phyloP scores from a whole-genome alignment of 2,329 filamentous ascomycete species.

The Penicillium polonicum region DNA sequence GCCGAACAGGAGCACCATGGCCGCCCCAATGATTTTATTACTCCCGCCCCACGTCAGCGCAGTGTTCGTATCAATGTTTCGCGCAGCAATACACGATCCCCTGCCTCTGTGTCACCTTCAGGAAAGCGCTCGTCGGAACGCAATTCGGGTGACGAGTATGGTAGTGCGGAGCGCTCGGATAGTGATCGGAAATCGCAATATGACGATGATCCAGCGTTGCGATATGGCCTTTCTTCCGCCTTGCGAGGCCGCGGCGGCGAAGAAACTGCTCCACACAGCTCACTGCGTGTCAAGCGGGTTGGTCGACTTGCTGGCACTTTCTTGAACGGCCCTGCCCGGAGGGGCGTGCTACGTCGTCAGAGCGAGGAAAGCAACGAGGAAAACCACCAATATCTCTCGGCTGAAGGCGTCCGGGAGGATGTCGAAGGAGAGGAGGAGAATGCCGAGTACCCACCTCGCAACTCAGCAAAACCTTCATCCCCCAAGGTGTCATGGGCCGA shows the following conservation, averaged over 20 bases:
- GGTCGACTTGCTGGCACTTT: constrained; percentile 75
- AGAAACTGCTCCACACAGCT: constrained; percentile 65
- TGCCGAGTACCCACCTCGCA: constrained; percentile 27
- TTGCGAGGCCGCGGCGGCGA: constrained; percentile 55
- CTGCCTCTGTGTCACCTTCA: constrained; percentile 40
- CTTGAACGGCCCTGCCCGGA: constrained; percentile 73
- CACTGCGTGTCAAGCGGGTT: constrained; percentile 73
- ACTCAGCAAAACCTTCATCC: constrained; percentile 29
- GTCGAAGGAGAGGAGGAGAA: constrained; percentile 31
- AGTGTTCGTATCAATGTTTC: constrained; percentile 45
- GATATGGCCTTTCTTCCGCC: constrained; percentile 38
- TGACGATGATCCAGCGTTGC: constrained; percentile 37
- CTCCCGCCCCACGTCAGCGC: constrained; percentile 46
- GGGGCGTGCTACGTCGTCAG: constrained; percentile 61
- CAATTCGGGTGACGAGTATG: constrained; percentile 32
- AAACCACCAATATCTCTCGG: constrained; percentile 27
- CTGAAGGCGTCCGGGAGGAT: constrained; percentile 30
- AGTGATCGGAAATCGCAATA: constrained; percentile 33
- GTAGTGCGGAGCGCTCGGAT: constrained; percentile 35
- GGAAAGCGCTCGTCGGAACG: constrained; percentile 33
- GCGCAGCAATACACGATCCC: constrained; percentile 43
- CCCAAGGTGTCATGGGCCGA: constrained; percentile 41
- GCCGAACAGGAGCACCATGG: constrained; percentile 27
- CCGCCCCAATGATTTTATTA: constrained; percentile 43
- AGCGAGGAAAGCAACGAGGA: constrained; percentile 64